phyloP scores from a whole-genome alignment of 257 asterid genomes.

The Cordia subcordata region DNA sequence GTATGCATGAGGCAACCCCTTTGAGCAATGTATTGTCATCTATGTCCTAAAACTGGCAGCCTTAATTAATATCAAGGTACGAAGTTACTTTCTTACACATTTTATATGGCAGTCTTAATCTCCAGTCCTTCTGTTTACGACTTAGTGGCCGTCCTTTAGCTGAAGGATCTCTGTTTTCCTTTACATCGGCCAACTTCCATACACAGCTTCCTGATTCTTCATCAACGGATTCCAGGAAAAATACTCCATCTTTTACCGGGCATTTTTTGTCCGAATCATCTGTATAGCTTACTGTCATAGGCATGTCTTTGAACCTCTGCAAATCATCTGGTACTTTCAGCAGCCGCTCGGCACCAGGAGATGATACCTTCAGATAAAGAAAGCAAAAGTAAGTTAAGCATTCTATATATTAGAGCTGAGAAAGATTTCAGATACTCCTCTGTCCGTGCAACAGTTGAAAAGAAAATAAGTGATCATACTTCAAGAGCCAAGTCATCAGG shows the following conservation, averaged over 20 bases:
- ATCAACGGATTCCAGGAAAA: slow-evolving; percentile 59
- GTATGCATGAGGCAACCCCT: not conserved
- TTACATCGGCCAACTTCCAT: slow-evolving; percentile 89
- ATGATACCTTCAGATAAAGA: slow-evolving; percentile 57
- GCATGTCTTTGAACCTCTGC: slow-evolving; percentile 66
- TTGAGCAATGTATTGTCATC: not conserved
- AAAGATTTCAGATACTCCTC: not conserved
- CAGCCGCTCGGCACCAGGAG: slow-evolving; percentile 85
- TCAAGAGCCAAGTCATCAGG: slow-evolving; percentile 86
- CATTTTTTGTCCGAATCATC: slow-evolving; percentile 33
- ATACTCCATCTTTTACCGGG: slow-evolving; percentile 46
- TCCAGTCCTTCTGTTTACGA: slow-evolving; percentile 72
- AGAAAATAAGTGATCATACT: slow-evolving; percentile 28
- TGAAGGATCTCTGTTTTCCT: slow-evolving; percentile 77
- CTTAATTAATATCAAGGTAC: slow-evolving; percentile 34
- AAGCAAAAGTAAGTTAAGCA: not conserved
- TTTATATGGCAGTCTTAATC: slow-evolving; percentile 46
- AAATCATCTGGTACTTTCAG: slow-evolving; percentile 79
- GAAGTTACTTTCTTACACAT: slow-evolving; percentile 43
- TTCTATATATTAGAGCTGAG: not conserved
- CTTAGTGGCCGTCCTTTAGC: slow-evolving; percentile 82
- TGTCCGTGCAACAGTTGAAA: not conserved
- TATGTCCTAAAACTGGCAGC: not conserved
- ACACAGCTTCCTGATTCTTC: slow-evolving; percentile 53
- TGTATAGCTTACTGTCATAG: slow-evolving; percentile 59